These are phyloP conservation scores for Puccinellia tenuiflora DNA, from an alignment of 176 grass and related monocot genomes.

Conservation along the genomic window DNA sequence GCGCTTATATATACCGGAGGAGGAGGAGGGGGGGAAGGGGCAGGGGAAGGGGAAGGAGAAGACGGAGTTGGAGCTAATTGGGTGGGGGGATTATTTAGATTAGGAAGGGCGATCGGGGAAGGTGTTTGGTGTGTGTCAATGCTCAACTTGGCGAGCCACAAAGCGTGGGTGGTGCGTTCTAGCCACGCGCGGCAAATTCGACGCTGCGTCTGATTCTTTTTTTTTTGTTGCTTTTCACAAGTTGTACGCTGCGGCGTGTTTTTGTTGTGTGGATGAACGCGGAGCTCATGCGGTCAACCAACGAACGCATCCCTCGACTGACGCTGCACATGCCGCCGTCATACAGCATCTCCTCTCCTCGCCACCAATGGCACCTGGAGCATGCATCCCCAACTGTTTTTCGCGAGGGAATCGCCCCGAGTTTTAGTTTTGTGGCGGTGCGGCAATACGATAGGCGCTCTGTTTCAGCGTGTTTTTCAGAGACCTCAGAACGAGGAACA, in stretches of 20 bases:
- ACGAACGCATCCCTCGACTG: too few species aligned
- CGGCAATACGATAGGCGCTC: neutral
- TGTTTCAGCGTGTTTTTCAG: neutral
- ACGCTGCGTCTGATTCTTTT: too few species aligned
- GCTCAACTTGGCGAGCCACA: constrained; percentile 27
- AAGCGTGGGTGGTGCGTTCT: constrained; percentile 22
- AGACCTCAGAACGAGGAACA: neutral
- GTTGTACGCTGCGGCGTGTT: too few species aligned
- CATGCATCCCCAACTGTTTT: too few species aligned
- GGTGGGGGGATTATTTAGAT: constrained; percentile 31
- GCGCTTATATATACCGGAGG: constrained; percentile 37
- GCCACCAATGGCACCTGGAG: neutral
- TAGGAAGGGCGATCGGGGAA: neutral
- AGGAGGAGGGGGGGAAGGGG: neutral
- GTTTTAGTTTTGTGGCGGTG: too few species aligned
- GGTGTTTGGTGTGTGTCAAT: constrained; percentile 46
- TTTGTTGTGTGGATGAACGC: constrained; percentile 21
- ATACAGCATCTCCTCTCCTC: neutral
- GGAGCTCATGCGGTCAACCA: too few species aligned
- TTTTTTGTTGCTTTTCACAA: too few species aligned
- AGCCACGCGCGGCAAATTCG: constrained; percentile 23
- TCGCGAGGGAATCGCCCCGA: too few species aligned
- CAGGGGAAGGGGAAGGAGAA: neutral
- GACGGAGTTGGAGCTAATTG: constrained; percentile 18
- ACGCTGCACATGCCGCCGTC: neutral